Conservation (phyloP, 2,329 filamentous ascomycete species). For the Bimuria novae-zelandiae region DNA sequence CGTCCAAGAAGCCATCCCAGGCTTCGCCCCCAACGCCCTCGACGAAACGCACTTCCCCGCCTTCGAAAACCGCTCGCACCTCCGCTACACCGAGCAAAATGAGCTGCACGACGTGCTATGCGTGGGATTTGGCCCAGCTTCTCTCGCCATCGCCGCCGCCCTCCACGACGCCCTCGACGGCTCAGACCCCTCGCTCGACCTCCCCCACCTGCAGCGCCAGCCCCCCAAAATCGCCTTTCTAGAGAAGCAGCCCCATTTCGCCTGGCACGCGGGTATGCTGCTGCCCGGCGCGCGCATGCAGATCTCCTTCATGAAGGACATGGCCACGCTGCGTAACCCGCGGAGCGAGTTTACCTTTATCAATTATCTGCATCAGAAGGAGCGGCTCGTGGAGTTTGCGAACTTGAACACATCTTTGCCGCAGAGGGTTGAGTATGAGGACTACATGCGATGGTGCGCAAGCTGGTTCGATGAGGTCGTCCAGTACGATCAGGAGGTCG, state of each 20-base stretch:
- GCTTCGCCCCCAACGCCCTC: conserved; percentile 31
- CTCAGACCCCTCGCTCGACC: conserved; percentile 39
- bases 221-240: conserved; percentile 80
- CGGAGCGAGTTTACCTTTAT: conserved; percentile 92
- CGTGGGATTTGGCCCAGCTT: conserved; percentile 91
- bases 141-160: conserved; percentile 85
- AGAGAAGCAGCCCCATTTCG: conserved; percentile 81
- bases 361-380: conserved; percentile 85
- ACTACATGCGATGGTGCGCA: conserved; percentile 94
- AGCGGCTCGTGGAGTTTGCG: conserved; percentile 84
- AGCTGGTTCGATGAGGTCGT: conserved; percentile 75
- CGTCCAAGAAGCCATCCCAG: conserved; percentile 34
- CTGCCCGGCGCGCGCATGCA: conserved; percentile 94
- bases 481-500: conserved; percentile 76
- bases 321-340: conserved; percentile 86
- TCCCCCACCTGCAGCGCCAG: conserved; percentile 42
- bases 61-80: conserved; percentile 48
- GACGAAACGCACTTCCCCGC: conserved; percentile 34
- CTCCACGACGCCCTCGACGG: conserved; percentile 72
- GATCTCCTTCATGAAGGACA: conserved; percentile 95
- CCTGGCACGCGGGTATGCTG: conserved; percentile 96
- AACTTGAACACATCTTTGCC: conserved; percentile 90
- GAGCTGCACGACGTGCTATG: conserved; percentile 84
- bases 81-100: conserved; percentile 60
- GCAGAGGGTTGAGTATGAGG: conserved; percentile 85